Evolutionary conservation across 768 basidiomycete species (phyloP).

Genomic region (Chiua virens): DNA sequence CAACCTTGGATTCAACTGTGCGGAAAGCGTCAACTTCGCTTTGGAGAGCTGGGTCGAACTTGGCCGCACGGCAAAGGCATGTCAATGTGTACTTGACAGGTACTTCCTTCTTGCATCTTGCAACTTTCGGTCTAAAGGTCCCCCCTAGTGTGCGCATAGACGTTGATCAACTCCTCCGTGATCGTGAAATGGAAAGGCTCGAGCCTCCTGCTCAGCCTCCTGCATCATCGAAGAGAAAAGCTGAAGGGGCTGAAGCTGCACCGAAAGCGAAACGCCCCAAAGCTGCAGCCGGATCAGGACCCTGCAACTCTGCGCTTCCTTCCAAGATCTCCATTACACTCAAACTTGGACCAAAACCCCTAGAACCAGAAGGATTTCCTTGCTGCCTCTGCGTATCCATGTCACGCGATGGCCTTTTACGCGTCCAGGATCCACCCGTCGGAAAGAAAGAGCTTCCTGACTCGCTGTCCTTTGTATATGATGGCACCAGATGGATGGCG

Average conservation of each 20-base stretch:
- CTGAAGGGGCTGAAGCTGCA: slow-evolving; percentile 28
- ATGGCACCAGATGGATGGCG: slow-evolving; percentile 59
- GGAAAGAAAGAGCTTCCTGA: slow-evolving; percentile 53
- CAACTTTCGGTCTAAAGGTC: slow-evolving; percentile 7
- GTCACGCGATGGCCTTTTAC: slow-evolving; percentile 53
- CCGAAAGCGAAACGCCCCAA: slow-evolving; percentile 30
- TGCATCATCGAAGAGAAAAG: slow-evolving; percentile 41
- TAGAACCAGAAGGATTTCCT: slow-evolving; percentile 55
- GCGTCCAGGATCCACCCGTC: slow-evolving; percentile 66
- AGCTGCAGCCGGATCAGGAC: slow-evolving; percentile 1
- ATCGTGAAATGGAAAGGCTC: slow-evolving; percentile 53
- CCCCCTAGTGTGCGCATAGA: slow-evolving; percentile 82
- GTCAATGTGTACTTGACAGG: slow-evolving; percentile 76
- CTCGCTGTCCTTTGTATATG: slow-evolving; percentile 20
- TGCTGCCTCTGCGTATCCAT: slow-evolving; percentile 69
- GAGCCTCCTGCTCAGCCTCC: slow-evolving; percentile 5
- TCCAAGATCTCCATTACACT: slow-evolving; percentile 57
- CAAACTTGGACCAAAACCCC: slow-evolving; percentile 64
- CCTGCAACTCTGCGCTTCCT: slow-evolving; percentile 10
- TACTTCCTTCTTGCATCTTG: slow-evolving; percentile 25
- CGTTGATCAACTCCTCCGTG: slow-evolving; percentile 78
- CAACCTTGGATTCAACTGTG: slow-evolving; percentile 95
- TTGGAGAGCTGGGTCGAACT: slow-evolving; percentile 92
- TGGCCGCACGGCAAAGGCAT: slow-evolving; percentile 76
- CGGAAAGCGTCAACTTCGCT: slow-evolving; percentile 97